phyloP scores from a whole-genome alignment of 768 basidiomycete species.

The Xerocomellus intermedius region DNA sequence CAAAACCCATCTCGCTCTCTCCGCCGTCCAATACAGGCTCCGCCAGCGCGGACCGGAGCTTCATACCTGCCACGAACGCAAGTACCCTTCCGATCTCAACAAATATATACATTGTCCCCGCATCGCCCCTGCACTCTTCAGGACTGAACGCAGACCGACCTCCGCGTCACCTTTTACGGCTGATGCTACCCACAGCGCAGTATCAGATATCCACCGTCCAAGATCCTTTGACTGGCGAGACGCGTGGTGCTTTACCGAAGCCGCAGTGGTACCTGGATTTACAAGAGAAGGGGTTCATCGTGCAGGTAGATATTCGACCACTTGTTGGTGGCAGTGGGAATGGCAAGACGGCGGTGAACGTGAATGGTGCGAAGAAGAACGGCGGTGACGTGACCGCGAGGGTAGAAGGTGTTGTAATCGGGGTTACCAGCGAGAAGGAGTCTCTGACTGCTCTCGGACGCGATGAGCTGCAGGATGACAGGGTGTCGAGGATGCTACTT shows the following conservation, averaged over 20 bases:
- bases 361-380: slow-evolving; percentile 7
- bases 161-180: slow-evolving; percentile 70
- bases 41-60: neutral
- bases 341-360: slow-evolving; percentile 2
- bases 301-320: slow-evolving; percentile 56
- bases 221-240: slow-evolving; percentile 79
- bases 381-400: slow-evolving; percentile 14
- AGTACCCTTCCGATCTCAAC: slow-evolving; percentile 52
- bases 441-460: slow-evolving; percentile 66
- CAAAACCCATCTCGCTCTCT: slow-evolving; percentile 37
- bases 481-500: slow-evolving; percentile 61
- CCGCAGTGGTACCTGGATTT: slow-evolving; percentile 74
- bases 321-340: slow-evolving; percentile 31
- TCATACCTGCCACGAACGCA: neutral
- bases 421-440: slow-evolving; percentile 73
- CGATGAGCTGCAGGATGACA: slow-evolving; percentile 74
- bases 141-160: slow-evolving; percentile 51
- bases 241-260: slow-evolving; percentile 53
- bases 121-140: slow-evolving; percentile 79
- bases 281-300: slow-evolving; percentile 56
- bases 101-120: slow-evolving; percentile 72
- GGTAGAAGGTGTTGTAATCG: slow-evolving; percentile 40
- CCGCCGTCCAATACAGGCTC: slow-evolving; percentile 9
- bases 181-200: slow-evolving; percentile 81
- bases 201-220: slow-evolving; percentile 72